Evolutionary conservation across 2,329 filamentous ascomycete species (phyloP).

Genomic region (Colletotrichum viniferum): DNA sequence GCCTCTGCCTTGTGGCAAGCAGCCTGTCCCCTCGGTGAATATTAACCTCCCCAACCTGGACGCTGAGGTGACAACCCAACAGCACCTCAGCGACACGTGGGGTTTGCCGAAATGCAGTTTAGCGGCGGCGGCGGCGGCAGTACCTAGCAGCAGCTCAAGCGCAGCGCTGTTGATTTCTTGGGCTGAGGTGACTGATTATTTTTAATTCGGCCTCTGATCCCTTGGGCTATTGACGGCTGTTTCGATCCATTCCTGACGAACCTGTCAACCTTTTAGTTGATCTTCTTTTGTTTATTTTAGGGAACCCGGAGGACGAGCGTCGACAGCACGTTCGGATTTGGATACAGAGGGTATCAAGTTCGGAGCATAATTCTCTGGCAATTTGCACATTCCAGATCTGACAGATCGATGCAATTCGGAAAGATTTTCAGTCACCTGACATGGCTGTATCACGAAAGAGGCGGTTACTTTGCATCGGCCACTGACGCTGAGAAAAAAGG

Average conservation of each 20-base stretch:
- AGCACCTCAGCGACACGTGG: constrained; percentile 13
- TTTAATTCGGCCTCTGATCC: not conserved
- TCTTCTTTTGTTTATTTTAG: not conserved
- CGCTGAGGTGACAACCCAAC: not conserved
- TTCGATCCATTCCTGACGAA: not conserved
- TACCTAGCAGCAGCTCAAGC: not conserved
- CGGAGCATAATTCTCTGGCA: not conserved
- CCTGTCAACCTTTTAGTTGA: not conserved
- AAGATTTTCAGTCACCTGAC: not conserved
- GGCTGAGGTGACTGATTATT: not conserved
- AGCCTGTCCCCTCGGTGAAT: constrained; percentile 8
- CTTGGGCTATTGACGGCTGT: not conserved
- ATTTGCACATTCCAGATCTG: not conserved
- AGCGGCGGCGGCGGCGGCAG: constrained; percentile 7
- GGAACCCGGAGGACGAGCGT: not conserved
- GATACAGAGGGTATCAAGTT: not conserved
- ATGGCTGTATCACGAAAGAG: not conserved
- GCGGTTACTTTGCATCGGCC: not conserved
- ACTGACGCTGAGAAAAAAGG: not conserved
- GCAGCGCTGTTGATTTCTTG: not conserved
- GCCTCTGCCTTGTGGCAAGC: too few species aligned
- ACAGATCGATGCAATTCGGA: not conserved
- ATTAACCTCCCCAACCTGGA: not conserved
- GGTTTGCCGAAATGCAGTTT: constrained; percentile 14
- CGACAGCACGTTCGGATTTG: not conserved